Percentiles rank a stretch among this genome's conserved stretches.
These are phyloP conservation scores for Schizosaccharomyces osmophilus DNA, from an alignment of 805 yeast genomes.

Conservation along the genomic window DNA sequence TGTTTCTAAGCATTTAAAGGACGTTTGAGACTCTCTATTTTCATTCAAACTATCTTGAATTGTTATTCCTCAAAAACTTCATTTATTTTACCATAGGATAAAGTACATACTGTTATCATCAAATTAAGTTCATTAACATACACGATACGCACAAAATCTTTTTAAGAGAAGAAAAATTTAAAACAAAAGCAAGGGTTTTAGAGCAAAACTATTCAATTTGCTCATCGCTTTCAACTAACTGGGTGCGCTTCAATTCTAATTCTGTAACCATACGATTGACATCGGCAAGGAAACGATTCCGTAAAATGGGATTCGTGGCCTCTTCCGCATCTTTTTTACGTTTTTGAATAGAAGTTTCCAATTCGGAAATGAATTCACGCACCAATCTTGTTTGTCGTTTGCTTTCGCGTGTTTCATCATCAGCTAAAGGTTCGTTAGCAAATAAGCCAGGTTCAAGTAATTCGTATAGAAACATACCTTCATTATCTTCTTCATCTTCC, in stretches of 20 bases:
- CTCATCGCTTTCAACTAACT: slow-evolving; percentile 18
- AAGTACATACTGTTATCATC: too few relatives aligned
- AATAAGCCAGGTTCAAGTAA: neutral
- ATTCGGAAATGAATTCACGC: slow-evolving; percentile 63
- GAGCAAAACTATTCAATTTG: neutral
- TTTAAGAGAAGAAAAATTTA: too few relatives aligned
- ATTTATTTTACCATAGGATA: too few relatives aligned
- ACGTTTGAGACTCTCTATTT: too few relatives aligned
- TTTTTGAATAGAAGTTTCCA: slow-evolving; percentile 50
- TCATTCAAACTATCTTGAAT: too few relatives aligned
- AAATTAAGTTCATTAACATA: too few relatives aligned
- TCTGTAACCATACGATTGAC: slow-evolving; percentile 57
- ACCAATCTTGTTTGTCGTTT: slow-evolving; percentile 46
- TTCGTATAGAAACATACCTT: slow-evolving; percentile 13
- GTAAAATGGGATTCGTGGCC: slow-evolving; percentile 56
- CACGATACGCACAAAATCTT: too few relatives aligned
- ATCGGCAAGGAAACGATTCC: slow-evolving; percentile 62
- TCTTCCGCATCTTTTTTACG: slow-evolving; percentile 53
- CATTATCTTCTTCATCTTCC: slow-evolving; percentile 26
- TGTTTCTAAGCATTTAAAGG: too few relatives aligned
- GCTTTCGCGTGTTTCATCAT: slow-evolving; percentile 28
- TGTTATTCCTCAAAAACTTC: too few relatives aligned
- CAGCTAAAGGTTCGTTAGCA: slow-evolving; percentile 25
- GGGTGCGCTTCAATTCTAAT: slow-evolving; percentile 53
- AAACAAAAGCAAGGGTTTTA: too few relatives aligned